Evolutionary conservation across 2,329 filamentous ascomycete species (phyloP), one percentile per base, ranked within the genome.

Genomic region (Aspergillus brasiliensis): DNA sequence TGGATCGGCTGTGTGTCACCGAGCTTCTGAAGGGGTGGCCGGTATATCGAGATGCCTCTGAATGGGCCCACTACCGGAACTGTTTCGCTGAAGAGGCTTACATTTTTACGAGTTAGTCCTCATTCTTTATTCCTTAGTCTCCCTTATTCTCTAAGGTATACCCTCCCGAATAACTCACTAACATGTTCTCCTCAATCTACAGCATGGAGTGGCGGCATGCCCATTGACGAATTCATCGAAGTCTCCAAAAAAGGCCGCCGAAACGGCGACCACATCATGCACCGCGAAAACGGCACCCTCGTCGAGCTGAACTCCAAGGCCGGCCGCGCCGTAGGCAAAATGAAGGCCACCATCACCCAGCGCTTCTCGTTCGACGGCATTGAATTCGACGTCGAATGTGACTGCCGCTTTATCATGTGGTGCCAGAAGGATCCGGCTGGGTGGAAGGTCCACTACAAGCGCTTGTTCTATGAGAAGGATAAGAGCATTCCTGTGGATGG

Each of bases 351-450:
- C 11, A 55, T 55, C 25, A 55, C 52, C 0, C 52, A 55, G 25
- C 52, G 52, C 27, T 55, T 55, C 38, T 42, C 27, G 0, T 55
- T 55, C 13, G 38, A 55, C 7, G 52, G 52, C 8, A 19, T 55
- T 3, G 52, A 55, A 7, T 46, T 38, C 8, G 52, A 55, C 25
- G 52, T 55, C 8, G 52, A 55, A 46, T 55, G 52, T 17, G 52
- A 55, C 52, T 55, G 52, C 23, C 52, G 52, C 13, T 55, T 55
- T 10, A 55, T 55, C 40, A 55, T 55, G 52, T 55, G 52, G 52
- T 55, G 52, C 27, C 38, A 44, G n/a, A 55, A 55, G 52, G 52
- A 46, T 25, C 27, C 52, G 0, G 25, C 52, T 3, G 52, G 52
- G 3, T 55, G 52, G 52, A 55, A 55, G 40, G 52, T 55, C 10